Evolutionary conservation across 345 rosid genomes (phyloP).

Genomic region (Acer campestre): DNA sequence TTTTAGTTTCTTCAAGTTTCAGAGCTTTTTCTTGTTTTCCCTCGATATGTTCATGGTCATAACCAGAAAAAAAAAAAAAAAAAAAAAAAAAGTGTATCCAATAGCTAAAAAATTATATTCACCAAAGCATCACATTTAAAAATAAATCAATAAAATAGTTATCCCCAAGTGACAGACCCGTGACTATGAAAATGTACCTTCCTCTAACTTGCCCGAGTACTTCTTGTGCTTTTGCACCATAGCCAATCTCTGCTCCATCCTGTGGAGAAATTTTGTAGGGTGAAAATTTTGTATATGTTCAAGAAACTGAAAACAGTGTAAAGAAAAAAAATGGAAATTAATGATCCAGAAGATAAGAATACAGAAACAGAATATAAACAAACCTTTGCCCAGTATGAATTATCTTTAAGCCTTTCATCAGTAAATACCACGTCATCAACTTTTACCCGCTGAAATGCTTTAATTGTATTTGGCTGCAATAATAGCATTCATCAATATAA

Average conservation of each 20-base stretch:
- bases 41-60: neutral
- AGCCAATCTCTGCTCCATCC: conserved; percentile 85
- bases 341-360: neutral
- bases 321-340: neutral
- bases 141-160: conserved; percentile 1
- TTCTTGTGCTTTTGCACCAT: conserved; percentile 96
- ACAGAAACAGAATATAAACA: neutral
- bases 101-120: neutral
- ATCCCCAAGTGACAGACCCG: neutral
- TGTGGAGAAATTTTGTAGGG: conserved; percentile 19
- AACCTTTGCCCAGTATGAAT: conserved; percentile 97
- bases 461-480: conserved; percentile 59
- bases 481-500: conserved; percentile 9
- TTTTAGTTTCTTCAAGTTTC: neutral
- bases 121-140: neutral
- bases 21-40: neutral
- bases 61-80: neutral
- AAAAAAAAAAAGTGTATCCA: neutral
- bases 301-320: conserved; percentile 1
- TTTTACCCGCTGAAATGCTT: conserved; percentile 84
- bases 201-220: conserved; percentile 95
- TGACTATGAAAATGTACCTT: conserved; percentile 45
- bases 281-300: neutral
- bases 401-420: conserved; percentile 80
- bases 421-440: conserved; percentile 66